Base-by-base conservation (phyloP, 768 basidiomycete genomes). In the Lyophyllum atratum region DNA sequence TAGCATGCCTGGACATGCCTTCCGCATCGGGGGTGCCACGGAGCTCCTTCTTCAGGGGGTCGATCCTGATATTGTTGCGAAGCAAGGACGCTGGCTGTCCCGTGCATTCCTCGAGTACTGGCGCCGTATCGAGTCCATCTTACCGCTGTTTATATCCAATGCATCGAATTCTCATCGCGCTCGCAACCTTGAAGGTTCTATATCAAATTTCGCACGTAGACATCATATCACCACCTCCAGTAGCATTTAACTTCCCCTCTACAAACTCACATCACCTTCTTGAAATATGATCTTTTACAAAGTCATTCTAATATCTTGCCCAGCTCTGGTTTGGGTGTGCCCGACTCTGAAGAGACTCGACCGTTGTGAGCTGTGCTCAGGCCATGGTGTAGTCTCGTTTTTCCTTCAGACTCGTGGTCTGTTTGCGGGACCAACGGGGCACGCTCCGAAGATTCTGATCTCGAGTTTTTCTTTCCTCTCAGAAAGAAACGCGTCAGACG, bases 291-390 rank as follows among this genome's bases (percentile, higher is more conserved):
- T n/a, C 40, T 31, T 22, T 19, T 25, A 6, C 10, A 39, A 39
- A 24, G 25, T 33, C 52, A 28, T 19, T 11, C 43, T 2, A 19
- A 8, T 15, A 43, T 29, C 45, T 52, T 17, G 26, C 51, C 26
- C 51, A 52, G 34, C 51, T 52, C 51, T 33, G 8, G 34, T 52
- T 42, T 52, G 51, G 51, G 37, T n/a, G 51, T 52, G 37, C 34
- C 39, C 15, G 17, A 40, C 22, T 42, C 51, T 52, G 25, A 40
- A 42, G 39, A 42, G 39, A 52, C 51, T 40, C 26, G 39, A 21
- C 37, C 26, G 51, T 21, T 39, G 45, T 47, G 45, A 47, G 45
- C 45, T 47, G 45, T 47, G 45, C 45, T 47, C 31, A 6, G 7
- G 12, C n/a, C 31, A 33, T 37, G 34, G 34, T 37, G 34, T 37